Evolutionary conservation across 768 basidiomycete genomes (phyloP), one percentile per base, ranked within the genome.

Genomic region (Lentinus brumalis): DNA sequence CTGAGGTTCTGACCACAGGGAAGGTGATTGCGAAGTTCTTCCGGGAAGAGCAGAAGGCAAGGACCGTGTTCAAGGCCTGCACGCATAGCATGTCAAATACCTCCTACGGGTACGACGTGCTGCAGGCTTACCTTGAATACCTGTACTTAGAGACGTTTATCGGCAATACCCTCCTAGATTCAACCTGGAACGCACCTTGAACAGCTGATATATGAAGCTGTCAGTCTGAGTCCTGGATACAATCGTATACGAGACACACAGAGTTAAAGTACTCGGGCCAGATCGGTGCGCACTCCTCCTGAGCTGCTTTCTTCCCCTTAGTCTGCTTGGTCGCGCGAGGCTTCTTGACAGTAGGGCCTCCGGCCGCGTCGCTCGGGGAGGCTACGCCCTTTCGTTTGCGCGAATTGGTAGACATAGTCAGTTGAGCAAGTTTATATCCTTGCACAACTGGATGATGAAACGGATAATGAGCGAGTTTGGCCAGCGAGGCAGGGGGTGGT

Each of bases 21-120:
- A 94, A 96, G 0, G 91, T 94, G 7, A 85, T 87, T 7, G 92
- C 89, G 38, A 96, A 73, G 63, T 91, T 85, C 64, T 91, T 90
- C 62, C 91, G 81, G 0, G 91, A 87, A 2, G 91, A 90, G 41
- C 93, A 82, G 68, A 96, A 96, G 0, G 90, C 93, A 42, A 95
- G 81, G 4, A 96, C 91, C 14, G 93, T 92, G 66, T 95, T 96
- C 50, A 96, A 76, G 10, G 93, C 91, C 91, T 96, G 53, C 32
- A 32, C 46, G 26, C 39, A 14, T 57, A 57, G 39, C 35, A 1
- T 6, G 26, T 38, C 26, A 7, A 32, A 4, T 8, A 5, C 15
- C 39, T 30, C 42, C 32, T 31, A 15, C 26, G 1, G n/a, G 2
- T n/a, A 46, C 6, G 21, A 30, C 7, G 4, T 16, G n/a, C 50